phyloP scores from a whole-genome alignment of 192 early-diverging fungal species.

The Coemansia aciculifera region DNA sequence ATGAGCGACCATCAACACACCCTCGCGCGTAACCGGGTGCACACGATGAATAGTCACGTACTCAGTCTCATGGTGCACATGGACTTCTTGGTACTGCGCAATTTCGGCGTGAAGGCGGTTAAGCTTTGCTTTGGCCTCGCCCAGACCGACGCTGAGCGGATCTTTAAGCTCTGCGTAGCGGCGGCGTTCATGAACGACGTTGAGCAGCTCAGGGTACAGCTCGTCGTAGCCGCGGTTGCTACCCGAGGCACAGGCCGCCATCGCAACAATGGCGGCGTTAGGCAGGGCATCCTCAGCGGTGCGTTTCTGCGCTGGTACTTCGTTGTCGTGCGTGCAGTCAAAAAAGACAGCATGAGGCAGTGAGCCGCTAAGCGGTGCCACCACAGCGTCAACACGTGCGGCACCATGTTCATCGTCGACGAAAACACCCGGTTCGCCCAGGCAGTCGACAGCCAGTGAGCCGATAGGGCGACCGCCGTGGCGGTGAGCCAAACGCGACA shows the following conservation, averaged over 20 bases:
- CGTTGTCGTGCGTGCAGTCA: conserved; percentile 99
- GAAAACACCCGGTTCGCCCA: conserved; percentile 53
- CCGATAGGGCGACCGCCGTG: conserved; percentile 92
- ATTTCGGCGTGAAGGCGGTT: conserved; percentile 80
- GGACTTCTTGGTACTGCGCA: conserved; percentile 84
- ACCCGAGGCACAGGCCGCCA: conserved; percentile 89
- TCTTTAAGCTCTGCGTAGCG: conserved; percentile 69
- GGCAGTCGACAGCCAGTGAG: conserved; percentile 74
- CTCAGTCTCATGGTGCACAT: conserved; percentile 96
- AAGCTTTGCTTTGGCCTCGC: conserved; percentile 68
- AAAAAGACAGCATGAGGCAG: conserved; percentile 94
- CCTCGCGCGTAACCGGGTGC: conserved; percentile 86
- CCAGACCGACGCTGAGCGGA: conserved; percentile 59
- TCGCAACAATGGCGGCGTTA: conserved; percentile 86
- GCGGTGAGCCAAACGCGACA: conserved; percentile 86
- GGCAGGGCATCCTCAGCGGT: conserved; percentile 88
- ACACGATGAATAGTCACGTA: conserved; percentile 92
- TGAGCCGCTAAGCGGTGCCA: conserved; percentile 77
- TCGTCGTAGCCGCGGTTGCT: conserved; percentile 99
- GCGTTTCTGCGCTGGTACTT: conserved; percentile 90
- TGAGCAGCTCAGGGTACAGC: conserved; percentile 81
- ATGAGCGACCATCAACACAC: conserved; percentile 88
- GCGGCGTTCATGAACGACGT: conserved; percentile 86
- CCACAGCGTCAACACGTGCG: conserved; percentile 40
- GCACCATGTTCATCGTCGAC: conserved; percentile 55